phyloP scores from a whole-genome alignment of 1,284 basidiomycete genomes.

The Anthracocystis walkeri region DNA sequence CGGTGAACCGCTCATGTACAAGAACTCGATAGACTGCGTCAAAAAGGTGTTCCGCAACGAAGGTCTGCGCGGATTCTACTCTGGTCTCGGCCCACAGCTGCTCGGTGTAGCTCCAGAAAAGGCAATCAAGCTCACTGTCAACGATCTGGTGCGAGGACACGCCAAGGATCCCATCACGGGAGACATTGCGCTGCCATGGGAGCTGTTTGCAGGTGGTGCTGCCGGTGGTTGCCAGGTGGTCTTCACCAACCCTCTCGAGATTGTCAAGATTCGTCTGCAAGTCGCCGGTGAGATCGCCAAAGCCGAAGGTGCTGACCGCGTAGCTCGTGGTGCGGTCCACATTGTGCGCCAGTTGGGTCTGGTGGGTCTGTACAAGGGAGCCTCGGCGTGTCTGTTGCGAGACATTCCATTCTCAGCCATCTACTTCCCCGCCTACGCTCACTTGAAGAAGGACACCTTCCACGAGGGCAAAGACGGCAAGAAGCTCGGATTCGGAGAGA shows the following conservation, averaged over 20 bases:
- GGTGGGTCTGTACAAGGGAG: conserved; percentile 90
- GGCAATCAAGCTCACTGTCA: conserved; percentile 93
- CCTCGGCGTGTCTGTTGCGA: conserved; percentile 83
- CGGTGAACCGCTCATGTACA: conserved; percentile 68
- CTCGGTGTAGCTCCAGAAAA: conserved; percentile 98
- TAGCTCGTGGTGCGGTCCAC: conserved; percentile 86
- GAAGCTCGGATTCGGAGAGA: conserved; percentile 89
- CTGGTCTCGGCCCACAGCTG: conserved; percentile 93
- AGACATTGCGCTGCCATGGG: conserved; percentile 85
- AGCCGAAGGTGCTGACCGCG: conserved; percentile 76
- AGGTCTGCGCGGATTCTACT: conserved; percentile 91
- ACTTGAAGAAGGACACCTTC: conserved; percentile 88
- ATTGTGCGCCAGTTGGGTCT: conserved; percentile 93
- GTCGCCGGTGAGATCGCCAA: conserved; percentile 94
- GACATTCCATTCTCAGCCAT: conserved; percentile 85
- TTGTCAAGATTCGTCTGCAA: conserved; percentile 92
- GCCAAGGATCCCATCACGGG: conserved; percentile 95
- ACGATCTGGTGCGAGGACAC: conserved; percentile 86
- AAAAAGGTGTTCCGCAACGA: conserved; percentile 94
- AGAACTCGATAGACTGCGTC: conserved; percentile 79
- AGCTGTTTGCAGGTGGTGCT: conserved; percentile 88
- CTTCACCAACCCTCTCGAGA: conserved; percentile 93
- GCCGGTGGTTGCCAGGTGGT: conserved; percentile 98
- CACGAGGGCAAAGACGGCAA: conserved; percentile 95
- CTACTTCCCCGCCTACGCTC: conserved; percentile 73